phyloP scores from a whole-genome alignment of 352 stramenopile species.

The Globisporangium recalcitrans region DNA sequence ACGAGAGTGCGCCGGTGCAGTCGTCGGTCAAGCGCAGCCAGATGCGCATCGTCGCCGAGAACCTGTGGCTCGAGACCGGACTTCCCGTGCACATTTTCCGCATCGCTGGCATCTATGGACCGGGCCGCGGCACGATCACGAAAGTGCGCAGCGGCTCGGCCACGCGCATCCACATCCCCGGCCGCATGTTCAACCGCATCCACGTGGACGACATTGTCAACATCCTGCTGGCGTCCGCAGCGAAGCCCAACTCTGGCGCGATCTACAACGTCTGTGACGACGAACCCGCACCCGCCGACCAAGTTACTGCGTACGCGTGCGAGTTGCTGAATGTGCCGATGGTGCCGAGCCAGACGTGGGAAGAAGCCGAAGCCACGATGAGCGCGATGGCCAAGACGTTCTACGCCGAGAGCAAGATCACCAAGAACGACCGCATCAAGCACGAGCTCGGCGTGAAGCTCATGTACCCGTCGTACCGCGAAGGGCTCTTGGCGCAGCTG shows the following conservation, averaged over 20 bases:
- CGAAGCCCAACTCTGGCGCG: conserved; percentile 43
- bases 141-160: conserved; percentile 68
- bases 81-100: conserved; percentile 86
- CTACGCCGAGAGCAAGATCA: conserved; percentile 81
- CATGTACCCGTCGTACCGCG: conserved; percentile 72
- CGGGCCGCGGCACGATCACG: conserved; percentile 71
- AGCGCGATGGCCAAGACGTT: conserved; percentile 84
- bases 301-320: conserved; percentile 75
- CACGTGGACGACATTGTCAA: conserved; percentile 89
- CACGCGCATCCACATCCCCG: conserved; percentile 66
- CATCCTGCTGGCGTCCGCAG: conserved; percentile 69
- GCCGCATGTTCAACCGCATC: conserved; percentile 83
- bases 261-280: conserved; percentile 91
- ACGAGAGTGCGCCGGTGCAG: conserved; percentile 74
- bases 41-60: conserved; percentile 74
- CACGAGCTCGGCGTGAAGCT: conserved; percentile 67
- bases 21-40: conserved; percentile 63
- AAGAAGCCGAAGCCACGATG: conserved; percentile 71
- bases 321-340: conserved; percentile 56
- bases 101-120: conserved; percentile 90
- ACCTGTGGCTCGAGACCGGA: conserved; percentile 58
- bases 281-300: conserved; percentile 72
- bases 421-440: conserved; percentile 71
- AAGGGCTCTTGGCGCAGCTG: conserved; percentile 74
- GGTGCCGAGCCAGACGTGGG: conserved; percentile 54